Evolutionary conservation across 1,139 yeast genomes (phyloP), one percentile per base, ranked within the genome.

Genomic region (Zygoascus hellenicus): DNA sequence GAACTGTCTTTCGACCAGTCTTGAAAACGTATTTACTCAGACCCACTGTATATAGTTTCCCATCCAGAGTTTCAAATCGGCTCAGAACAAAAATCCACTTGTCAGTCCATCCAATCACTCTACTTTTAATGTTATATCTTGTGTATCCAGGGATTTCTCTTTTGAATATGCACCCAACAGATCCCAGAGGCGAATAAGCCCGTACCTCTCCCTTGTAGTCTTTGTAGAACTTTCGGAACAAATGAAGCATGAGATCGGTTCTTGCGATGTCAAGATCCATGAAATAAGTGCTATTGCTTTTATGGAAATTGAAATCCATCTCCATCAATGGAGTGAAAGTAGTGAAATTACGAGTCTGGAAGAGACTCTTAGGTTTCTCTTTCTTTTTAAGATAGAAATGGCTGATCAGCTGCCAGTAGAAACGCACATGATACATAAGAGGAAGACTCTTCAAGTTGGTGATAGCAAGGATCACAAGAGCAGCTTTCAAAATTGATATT

Each of bases 231-330:
- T 58, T 54, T 43, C 58, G 55, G 56, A 89, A 77, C 10, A 80
- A 66, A 41, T 69, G 65, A 16, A 77, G 66, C 66, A 88, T 68
- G 50, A 83, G 65, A 52, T 81, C 78, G 13, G 87, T 73, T 59
- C 97, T 77, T 2, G 89, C 83, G 53, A 87, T 72, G 61, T 90
- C 97, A 60, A 88, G 69, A 58, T 90, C 97, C n/a, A 74, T 68
- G 59, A 85, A 84, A 65, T 89, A 90, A 1, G 96, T 84, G 15
- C 90, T 79, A 63, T 90, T 90, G 51, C 84, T 80, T 68, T 90
- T 90, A 69, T 90, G 97, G 47, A 88, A 60, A 60, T 87, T 87
- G 71, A 85, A 76, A 65, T 90, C 97, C 58, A 87, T 78, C 62
- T 90, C 97, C 59, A 85, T 68, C 7, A 86, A 80, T 1, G 92